A percentile compares a stretch with the other conserved stretches of the same genome.
These are phyloP conservation scores for Stagonosporopsis tanaceti DNA, from an alignment of 2,329 filamentous ascomycete species.

Conservation along the genomic window DNA sequence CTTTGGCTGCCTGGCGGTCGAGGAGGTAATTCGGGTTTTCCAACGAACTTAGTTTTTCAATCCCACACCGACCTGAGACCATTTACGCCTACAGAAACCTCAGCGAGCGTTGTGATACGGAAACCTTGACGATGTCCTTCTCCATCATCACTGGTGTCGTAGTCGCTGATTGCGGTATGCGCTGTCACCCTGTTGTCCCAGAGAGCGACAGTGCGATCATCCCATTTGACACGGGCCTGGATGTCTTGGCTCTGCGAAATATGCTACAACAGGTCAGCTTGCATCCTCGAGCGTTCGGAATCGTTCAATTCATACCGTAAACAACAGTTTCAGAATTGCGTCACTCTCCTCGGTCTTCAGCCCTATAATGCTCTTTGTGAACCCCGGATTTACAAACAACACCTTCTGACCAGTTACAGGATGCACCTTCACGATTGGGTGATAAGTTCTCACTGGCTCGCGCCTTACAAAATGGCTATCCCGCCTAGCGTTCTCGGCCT, in stretches of 20 bases:
- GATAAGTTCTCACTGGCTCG: conserved; percentile 32
- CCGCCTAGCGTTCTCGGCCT: conserved; percentile 69
- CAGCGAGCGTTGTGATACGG: conserved; percentile 35
- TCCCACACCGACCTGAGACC: conserved; percentile 32
- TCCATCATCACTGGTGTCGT: conserved; percentile 33
- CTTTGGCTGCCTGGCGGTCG: not conserved
- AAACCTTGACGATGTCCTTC: conserved; percentile 36
- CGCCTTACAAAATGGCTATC: conserved; percentile 46
- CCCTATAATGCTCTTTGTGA: conserved; percentile 80
- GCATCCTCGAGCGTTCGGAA: conserved; percentile 35
- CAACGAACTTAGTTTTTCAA: not conserved
- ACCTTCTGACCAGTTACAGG: conserved; percentile 81
- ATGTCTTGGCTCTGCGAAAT: conserved; percentile 74
- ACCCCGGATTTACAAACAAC: conserved; percentile 80
- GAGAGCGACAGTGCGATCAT: conserved; percentile 76
- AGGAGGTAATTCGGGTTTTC: not conserved
- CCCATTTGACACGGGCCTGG: conserved; percentile 77
- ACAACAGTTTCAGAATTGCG: conserved; percentile 75
- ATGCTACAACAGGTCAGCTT: conserved; percentile 59
- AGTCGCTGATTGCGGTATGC: conserved; percentile 81
- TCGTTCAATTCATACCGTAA: conserved; percentile 46
- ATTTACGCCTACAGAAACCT: conserved; percentile 29
- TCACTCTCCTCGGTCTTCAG: conserved; percentile 83
- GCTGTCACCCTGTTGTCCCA: conserved; percentile 83
- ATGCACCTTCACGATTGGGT: conserved; percentile 73